A percentile compares a stretch with the other conserved stretches of the same genome.
Evolutionary conservation across 768 basidiomycete genomes (phyloP).

Genomic region (Lepiota venenata): DNA sequence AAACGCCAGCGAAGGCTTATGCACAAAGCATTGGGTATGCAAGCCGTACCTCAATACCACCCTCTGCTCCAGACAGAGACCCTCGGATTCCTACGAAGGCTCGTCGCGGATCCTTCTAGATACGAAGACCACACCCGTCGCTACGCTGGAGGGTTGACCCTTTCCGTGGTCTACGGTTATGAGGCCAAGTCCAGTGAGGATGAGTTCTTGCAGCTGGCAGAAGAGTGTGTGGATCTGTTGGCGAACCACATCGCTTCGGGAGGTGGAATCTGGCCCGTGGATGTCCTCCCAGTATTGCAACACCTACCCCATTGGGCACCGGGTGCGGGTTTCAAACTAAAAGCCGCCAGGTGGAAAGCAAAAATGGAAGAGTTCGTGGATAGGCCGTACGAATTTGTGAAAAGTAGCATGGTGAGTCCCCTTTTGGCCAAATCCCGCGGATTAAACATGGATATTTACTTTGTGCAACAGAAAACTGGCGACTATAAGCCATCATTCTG

Average conservation of each 20-base stretch:
- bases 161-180: conserved; percentile 64
- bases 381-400: conserved; percentile 55
- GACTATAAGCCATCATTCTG: conserved; percentile 38
- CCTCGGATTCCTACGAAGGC: conserved; percentile 49
- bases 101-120: conserved; percentile 41
- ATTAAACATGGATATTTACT: conserved; percentile 8
- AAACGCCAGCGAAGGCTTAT: conserved; percentile 67
- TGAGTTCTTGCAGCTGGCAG: conserved; percentile 35
- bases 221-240: conserved; percentile 40
- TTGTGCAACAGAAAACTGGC: conserved; percentile 34
- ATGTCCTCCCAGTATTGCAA: conserved; percentile 47
- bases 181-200: conserved; percentile 33
- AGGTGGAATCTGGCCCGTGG: conserved; percentile 47
- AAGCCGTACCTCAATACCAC: conserved; percentile 51
- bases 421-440: background rate
- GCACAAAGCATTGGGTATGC: conserved; percentile 56
- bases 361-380: conserved; percentile 65
- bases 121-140: conserved; percentile 37
- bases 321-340: conserved; percentile 61
- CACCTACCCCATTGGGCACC: conserved; percentile 65
- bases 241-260: conserved; percentile 38
- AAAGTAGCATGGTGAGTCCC: conserved; percentile 50
- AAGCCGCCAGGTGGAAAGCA: conserved; percentile 58
- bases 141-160: conserved; percentile 57
- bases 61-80: conserved; percentile 57